Percentiles rank a stretch among this genome's conserved stretches.
These are phyloP conservation scores for Lentinula detonsa DNA, from an alignment of 768 basidiomycete species.

Conservation along the genomic window DNA sequence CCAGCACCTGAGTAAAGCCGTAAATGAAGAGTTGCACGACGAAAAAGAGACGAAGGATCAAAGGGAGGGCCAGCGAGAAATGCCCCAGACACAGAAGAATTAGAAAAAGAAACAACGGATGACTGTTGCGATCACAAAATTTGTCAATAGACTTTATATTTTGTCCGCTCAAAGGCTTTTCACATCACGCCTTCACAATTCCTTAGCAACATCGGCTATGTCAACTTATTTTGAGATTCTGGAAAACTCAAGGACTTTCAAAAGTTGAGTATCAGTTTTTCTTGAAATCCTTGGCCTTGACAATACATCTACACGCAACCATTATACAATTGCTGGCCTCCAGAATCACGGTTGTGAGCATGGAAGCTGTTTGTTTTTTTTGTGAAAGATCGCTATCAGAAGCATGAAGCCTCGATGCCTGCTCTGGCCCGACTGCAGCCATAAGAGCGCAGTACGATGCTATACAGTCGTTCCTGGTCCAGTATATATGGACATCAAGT, in stretches of 20 bases:
- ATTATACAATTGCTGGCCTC: not conserved
- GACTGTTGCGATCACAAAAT: slow-evolving; percentile 7
- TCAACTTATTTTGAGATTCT: not conserved
- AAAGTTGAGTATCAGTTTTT: not conserved
- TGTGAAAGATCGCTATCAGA: not conserved
- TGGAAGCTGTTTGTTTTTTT: not conserved
- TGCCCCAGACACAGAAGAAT: slow-evolving; percentile 19
- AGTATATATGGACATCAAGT: no score
- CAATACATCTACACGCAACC: not conserved
- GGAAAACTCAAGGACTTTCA: not conserved
- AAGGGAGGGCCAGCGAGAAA: slow-evolving; percentile 17
- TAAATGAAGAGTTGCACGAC: slow-evolving; percentile 17
- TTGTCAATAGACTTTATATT: not conserved
- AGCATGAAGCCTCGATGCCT: not conserved
- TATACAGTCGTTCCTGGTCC: not conserved
- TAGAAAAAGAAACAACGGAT: slow-evolving; percentile 21
- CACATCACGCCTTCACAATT: not conserved
- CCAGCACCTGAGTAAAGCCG: slow-evolving; percentile 43
- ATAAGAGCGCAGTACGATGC: not conserved
- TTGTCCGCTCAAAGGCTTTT: not conserved
- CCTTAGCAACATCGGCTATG: not conserved
- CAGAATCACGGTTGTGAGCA: not conserved
- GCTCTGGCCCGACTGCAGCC: not conserved
- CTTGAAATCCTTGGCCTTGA: slow-evolving; percentile 1
- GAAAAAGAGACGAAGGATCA: slow-evolving; percentile 21